Base-by-base conservation (phyloP, 2,329 filamentous ascomycete species). In the Hyphodiscus sp. region DNA sequence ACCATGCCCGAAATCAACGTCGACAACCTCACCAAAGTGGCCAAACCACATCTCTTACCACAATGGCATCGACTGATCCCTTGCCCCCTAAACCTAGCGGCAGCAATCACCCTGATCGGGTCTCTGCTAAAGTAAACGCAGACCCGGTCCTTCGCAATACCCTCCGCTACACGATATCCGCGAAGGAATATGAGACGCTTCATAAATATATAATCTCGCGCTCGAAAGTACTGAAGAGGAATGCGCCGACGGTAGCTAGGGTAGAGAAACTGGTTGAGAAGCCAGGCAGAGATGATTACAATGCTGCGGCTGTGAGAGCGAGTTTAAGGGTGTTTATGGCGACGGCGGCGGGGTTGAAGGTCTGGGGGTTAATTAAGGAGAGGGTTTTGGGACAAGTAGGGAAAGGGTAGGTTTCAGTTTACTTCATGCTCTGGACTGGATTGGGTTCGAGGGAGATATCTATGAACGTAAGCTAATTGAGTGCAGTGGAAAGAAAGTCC, bases 131-230 rank as follows among this genome's bases (percentile, higher is more conserved):
- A 54, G 62, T 60, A 33, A 68, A 70, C 41, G 68, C 71, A 55
- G 87, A 92, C 61, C 86, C 88, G 5, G 78, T 95, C 58, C 78
- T 95, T 53, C 88, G 89, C 70, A 95, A 94, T 70, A 85, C 89
- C 44, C 77, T 96, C 55, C 86, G 91, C 61, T 91, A 96, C 71
- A 94, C 88, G 54, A 90, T 91, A 67, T 86, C 83, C 7, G 84
- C 89, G 43, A 83, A 86, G 69, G 91, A 96, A 70, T 96, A 96
- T 71, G 85, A 89, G 61, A 75, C 86, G 1, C 80, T 96, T 18
- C 90, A 96, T 70, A 85, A 86, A 65, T 91, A 91, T 67, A 79
- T 95, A 50, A 78, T 94, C 49, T 90, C 88, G 56, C 83, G 86
- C 46, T 86, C 88, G 45, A 76, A 76, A 50, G 68, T 79, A 7